Conservation (phyloP, 129 eudicot genomes). For the Flaveria sonorensis region DNA sequence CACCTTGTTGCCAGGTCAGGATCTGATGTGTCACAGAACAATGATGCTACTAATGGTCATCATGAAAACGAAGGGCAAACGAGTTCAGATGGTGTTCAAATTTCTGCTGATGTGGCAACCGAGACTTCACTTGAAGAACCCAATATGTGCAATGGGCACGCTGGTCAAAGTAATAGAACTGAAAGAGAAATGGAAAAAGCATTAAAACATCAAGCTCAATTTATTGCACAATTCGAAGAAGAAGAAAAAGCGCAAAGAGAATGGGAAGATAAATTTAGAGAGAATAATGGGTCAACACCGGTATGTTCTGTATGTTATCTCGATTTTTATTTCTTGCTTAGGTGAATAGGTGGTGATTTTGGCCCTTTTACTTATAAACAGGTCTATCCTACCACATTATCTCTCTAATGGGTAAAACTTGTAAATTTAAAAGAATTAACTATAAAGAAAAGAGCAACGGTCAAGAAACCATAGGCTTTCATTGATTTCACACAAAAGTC, state of each 20-base stretch:
- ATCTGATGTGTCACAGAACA: conserved; percentile 45
- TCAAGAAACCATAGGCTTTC: neutral
- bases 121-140: conserved; percentile 37
- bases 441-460: neutral
- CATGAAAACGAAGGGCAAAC: conserved; percentile 27
- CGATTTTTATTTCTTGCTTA: neutral
- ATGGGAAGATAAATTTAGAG: conserved; percentile 91
- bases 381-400: neutral
- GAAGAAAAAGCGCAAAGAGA: conserved; percentile 92
- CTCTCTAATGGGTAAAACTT: conserved; percentile 9
- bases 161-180: conserved; percentile 32
- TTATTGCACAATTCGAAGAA: conserved; percentile 64
- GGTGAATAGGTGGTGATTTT: neutral
- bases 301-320: conserved; percentile 58
- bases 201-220: conserved; percentile 65
- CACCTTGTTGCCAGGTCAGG: conserved; percentile 57
- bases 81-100: conserved; percentile 40
- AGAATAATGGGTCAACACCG: conserved; percentile 57
- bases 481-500: neutral
- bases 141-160: conserved; percentile 35
- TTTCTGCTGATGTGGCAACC: conserved; percentile 37
- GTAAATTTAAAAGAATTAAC: neutral
- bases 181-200: conserved; percentile 70
- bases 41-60: conserved; percentile 31
- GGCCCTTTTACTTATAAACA: neutral